These are phyloP conservation scores for Olyra latifolia DNA, from an alignment of 176 grass and related monocot genomes.

Conservation along the genomic window DNA sequence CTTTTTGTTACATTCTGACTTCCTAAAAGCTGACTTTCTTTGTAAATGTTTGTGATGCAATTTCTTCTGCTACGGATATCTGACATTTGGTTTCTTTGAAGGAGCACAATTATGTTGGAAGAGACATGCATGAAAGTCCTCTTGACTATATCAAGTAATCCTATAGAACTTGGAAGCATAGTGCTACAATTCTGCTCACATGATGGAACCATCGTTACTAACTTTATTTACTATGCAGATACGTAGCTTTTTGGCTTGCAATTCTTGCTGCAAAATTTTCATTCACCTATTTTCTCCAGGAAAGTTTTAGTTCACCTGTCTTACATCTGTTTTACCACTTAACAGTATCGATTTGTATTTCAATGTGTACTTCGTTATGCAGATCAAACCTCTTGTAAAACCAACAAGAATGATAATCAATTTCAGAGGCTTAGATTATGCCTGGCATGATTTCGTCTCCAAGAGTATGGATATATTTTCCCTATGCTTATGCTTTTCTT, in stretches of 20 bases:
- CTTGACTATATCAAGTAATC: conserved; percentile 81
- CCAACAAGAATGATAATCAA: conserved; percentile 64
- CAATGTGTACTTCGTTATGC: conserved; percentile 43
- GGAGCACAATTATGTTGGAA: conserved; percentile 91
- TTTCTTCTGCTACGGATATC: conserved; percentile 27
- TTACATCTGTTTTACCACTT: not conserved
- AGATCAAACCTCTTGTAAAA: conserved; percentile 77
- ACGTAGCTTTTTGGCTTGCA: conserved; percentile 72
- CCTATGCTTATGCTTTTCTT: not conserved
- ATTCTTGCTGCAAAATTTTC: conserved; percentile 88
- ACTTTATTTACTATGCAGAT: conserved; percentile 62
- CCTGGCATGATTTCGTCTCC: conserved; percentile 87
- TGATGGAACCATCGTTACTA: conserved; percentile 28
- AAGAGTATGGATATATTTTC: conserved; percentile 61
- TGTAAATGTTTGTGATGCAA: conserved; percentile 19
- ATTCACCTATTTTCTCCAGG: conserved; percentile 99
- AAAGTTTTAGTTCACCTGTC: conserved; percentile 39
- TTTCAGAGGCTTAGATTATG: conserved; percentile 66
- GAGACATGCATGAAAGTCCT: conserved; percentile 73
- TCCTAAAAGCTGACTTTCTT: conserved; percentile 15
- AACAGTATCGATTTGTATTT: conserved; percentile 14
- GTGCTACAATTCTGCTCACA: conserved; percentile 15
- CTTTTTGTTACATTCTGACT: conserved; percentile 7
- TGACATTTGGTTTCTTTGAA: conserved; percentile 47
- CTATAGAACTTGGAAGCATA: conserved; percentile 13